These are phyloP conservation scores for Aechmea fasciata DNA, from an alignment of 176 grass and related monocot species.

Conservation along the genomic window DNA sequence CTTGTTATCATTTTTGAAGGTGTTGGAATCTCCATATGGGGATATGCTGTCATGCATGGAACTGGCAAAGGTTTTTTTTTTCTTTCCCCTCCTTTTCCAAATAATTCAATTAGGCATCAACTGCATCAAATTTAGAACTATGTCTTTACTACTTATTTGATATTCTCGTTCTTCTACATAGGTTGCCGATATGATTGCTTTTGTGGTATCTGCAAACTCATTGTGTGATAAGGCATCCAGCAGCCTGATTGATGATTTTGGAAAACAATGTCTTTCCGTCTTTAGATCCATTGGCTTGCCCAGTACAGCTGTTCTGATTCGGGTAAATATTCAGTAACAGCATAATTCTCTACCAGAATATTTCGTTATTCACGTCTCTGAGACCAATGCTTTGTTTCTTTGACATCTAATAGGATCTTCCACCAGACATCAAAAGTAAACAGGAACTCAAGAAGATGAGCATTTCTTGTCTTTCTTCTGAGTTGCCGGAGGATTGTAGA, in stretches of 20 bases:
- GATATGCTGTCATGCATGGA: constrained; percentile 90
- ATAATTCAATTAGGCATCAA: background rate
- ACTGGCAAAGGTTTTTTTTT: constrained; percentile 70
- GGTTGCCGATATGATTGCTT: constrained; percentile 87
- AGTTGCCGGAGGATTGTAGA: constrained; percentile 90
- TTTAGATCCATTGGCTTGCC: constrained; percentile 74
- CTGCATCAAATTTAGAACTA: background rate
- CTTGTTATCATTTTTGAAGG: constrained; percentile 35
- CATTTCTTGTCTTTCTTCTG: constrained; percentile 62
- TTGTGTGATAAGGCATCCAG: constrained; percentile 42
- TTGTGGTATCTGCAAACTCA: constrained; percentile 76
- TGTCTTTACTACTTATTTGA: constrained; percentile 1
- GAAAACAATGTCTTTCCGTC: constrained; percentile 71
- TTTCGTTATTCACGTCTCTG: constrained; percentile 6
- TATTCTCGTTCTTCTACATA: constrained; percentile 28
- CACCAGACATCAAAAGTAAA: constrained; percentile 69
- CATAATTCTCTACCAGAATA: constrained; percentile 3
- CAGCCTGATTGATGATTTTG: constrained; percentile 62
- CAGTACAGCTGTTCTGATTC: constrained; percentile 83
- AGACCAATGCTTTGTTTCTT: constrained; percentile 1
- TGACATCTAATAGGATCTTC: constrained; percentile 66
- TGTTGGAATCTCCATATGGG: constrained; percentile 89
- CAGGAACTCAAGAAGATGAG: constrained; percentile 78
- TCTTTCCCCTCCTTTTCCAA: constrained; percentile 7
- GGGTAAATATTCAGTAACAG: constrained; percentile 37